phyloP scores from a whole-genome alignment of 352 stramenopile genomes.

The Pythium pyrilobum region DNA sequence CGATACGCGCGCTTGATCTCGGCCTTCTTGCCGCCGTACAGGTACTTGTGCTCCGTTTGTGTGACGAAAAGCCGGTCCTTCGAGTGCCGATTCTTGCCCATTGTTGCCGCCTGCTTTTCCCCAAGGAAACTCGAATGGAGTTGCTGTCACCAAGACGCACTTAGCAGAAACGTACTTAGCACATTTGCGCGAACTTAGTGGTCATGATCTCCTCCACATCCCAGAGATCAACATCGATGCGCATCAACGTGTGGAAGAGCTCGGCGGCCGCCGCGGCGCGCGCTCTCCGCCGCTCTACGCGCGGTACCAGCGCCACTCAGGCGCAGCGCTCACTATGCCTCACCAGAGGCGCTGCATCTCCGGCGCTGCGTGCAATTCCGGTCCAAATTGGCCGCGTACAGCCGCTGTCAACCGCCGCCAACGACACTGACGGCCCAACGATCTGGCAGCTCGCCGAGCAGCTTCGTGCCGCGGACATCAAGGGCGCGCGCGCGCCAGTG shows the following conservation, averaged over 20 bases:
- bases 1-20: conserved; percentile 73
- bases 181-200: background rate
- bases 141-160: background rate
- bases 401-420: background rate
- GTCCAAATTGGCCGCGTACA: conserved; percentile 10
- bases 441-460: conserved; percentile 17
- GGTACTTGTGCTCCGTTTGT: conserved; percentile 89
- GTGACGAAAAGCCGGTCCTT: conserved; percentile 89
- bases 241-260: conserved; percentile 18
- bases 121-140: too few relatives aligned
- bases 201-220: background rate
- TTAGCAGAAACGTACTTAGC: conserved; percentile 10
- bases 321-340: background rate
- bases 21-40: conserved; percentile 92
- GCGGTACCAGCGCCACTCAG: background rate
- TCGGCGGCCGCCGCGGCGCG: conserved; percentile 1
- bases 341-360: background rate
- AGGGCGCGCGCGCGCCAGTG: conserved; percentile 9
- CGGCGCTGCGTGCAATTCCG: background rate
- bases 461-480: conserved; percentile 13
- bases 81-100: conserved; percentile 90
- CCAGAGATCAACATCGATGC: conserved; percentile 12
- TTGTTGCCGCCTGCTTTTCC: conserved; percentile 16
- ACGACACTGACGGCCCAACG: conserved; percentile 3
- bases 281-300: background rate